Percentiles rank a stretch among this genome's conserved stretches.
Evolutionary conservation across 2,329 filamentous ascomycete species (phyloP).

Genomic region (Pseudocercospora fuligena): DNA sequence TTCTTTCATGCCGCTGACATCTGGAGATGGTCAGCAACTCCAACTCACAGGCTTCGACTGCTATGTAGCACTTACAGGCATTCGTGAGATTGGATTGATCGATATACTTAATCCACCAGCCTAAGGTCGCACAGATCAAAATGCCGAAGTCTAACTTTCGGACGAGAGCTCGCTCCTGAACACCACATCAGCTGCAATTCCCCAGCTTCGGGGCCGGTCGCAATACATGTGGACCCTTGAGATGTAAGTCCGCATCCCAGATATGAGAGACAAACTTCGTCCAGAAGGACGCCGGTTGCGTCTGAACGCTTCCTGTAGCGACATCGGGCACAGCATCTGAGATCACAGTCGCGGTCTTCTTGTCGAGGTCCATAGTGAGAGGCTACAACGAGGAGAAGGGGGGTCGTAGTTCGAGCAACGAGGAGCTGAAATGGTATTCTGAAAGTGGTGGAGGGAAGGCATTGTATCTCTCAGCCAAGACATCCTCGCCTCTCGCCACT

Average conservation of each 20-base stretch:
- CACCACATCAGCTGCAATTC: neutral
- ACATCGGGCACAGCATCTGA: conserved; percentile 6
- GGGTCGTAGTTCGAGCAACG: too few species aligned
- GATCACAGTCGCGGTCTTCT: conserved; percentile 7
- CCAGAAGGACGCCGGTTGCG: conserved; percentile 14
- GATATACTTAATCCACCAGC: conserved; percentile 22
- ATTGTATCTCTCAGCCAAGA: conserved; percentile 14
- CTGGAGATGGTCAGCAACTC: conserved; percentile 1
- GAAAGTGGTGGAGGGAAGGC: neutral
- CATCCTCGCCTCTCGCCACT: neutral
- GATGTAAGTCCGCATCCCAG: conserved; percentile 19
- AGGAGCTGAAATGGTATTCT: neutral
- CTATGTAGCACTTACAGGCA: conserved; percentile 9
- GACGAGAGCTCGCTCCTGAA: conserved; percentile 14
- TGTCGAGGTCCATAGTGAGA: conserved; percentile 8
- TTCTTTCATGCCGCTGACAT: conserved; percentile 48
- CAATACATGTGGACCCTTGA: conserved; percentile 18
- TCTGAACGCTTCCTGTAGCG: conserved; percentile 6
- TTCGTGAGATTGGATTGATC: conserved; percentile 20
- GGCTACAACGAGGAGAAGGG: neutral
- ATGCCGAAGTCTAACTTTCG: conserved; percentile 20
- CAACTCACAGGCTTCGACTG: too few species aligned
- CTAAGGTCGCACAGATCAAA: conserved; percentile 16
- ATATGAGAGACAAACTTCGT: conserved; percentile 20
- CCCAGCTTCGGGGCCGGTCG: neutral